Evolutionary conservation across 2,329 filamentous ascomycete genomes (phyloP).

Genomic region (Paraphaeosphaeria sporulosa): DNA sequence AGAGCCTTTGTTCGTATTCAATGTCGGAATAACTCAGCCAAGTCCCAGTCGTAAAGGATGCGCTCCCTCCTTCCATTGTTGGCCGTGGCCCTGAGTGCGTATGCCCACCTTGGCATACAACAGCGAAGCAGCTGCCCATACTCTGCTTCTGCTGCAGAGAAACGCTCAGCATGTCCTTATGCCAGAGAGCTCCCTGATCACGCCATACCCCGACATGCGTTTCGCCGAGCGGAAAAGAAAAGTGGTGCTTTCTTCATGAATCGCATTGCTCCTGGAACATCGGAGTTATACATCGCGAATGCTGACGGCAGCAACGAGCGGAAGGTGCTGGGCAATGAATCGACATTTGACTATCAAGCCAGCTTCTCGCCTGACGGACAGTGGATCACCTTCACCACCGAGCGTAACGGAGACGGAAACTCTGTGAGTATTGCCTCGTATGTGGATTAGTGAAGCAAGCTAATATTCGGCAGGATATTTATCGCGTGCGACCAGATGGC

Average conservation of each 20-base stretch:
- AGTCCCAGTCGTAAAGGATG: too few relatives aligned
- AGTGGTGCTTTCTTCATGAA: constrained; percentile 43
- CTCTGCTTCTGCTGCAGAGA: too few relatives aligned
- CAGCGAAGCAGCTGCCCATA: too few relatives aligned
- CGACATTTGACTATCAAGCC: constrained; percentile 51
- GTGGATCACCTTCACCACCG: constrained; percentile 52
- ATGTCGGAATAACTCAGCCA: too few relatives aligned
- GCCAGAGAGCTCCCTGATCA: neutral
- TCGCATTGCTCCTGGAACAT: constrained; percentile 45
- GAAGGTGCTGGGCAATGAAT: constrained; percentile 37
- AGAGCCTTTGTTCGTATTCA: too few relatives aligned
- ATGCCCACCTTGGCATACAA: too few relatives aligned
- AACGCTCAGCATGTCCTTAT: too few relatives aligned
- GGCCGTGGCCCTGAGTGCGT: too few relatives aligned
- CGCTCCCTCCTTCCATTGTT: too few relatives aligned
- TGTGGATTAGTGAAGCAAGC: neutral
- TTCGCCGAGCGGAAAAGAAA: constrained; percentile 15
- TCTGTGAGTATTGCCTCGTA: constrained; percentile 24
- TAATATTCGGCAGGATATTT: constrained; percentile 37
- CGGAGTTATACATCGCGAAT: constrained; percentile 43
- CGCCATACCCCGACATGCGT: neutral
- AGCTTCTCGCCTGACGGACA: constrained; percentile 50
- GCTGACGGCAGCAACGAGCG: constrained; percentile 51
- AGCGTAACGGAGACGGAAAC: constrained; percentile 52
- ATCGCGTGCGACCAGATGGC: constrained; percentile 48